Evolutionary conservation across 176 grass and related monocot species (phyloP).

Genomic region (Ensete ventricosum): DNA sequence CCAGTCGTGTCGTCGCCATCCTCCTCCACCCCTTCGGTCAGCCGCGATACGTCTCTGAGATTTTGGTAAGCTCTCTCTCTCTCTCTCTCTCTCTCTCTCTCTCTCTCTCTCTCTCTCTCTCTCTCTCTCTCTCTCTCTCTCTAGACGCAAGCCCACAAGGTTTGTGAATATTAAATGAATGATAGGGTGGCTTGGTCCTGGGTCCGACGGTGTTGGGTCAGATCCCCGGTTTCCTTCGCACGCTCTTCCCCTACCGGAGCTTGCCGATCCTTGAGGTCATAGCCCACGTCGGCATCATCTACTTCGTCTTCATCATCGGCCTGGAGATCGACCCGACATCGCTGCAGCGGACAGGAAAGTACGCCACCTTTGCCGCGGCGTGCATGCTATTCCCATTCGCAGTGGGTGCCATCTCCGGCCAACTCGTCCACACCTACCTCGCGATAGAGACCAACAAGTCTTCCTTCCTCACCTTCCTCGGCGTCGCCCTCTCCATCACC

Average conservation of each 20-base stretch:
- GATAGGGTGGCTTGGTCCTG: slow-evolving; percentile 52
- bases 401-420: slow-evolving; percentile 41
- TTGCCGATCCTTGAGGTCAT: slow-evolving; percentile 66
- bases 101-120: not conserved
- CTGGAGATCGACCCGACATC: slow-evolving; percentile 72
- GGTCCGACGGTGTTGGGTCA: slow-evolving; percentile 61
- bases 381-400: slow-evolving; percentile 69
- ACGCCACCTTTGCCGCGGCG: slow-evolving; percentile 34
- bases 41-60: slow-evolving; percentile 80
- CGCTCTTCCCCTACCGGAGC: slow-evolving; percentile 56
- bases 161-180: not conserved
- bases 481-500: slow-evolving; percentile 62
- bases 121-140: not conserved
- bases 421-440: slow-evolving; percentile 53
- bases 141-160: not conserved
- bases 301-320: slow-evolving; percentile 67
- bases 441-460: slow-evolving; percentile 39
- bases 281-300: slow-evolving; percentile 69
- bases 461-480: slow-evolving; percentile 73
- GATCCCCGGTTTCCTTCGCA: slow-evolving; percentile 17
- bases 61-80: slow-evolving; percentile 26
- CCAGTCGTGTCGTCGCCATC: slow-evolving; percentile 49
- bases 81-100: not conserved
- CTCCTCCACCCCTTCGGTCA: slow-evolving; percentile 69
- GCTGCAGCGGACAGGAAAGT: slow-evolving; percentile 49